phyloP scores from a whole-genome alignment of 768 basidiomycete species.

The Pleurotus platypus region DNA sequence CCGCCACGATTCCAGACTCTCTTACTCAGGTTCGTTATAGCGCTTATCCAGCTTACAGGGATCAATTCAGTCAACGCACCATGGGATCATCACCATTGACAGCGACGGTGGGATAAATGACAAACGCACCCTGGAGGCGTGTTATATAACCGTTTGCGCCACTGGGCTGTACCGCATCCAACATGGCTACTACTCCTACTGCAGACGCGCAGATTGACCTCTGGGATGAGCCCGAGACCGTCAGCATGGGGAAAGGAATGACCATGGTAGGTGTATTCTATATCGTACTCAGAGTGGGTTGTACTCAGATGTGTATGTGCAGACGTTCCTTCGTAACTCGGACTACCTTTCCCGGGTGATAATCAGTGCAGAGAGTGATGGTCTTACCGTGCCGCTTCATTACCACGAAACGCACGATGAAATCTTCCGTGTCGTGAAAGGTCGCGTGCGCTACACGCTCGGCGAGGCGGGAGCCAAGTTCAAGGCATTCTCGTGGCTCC shows the following conservation, averaged over 20 bases:
- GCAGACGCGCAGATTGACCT: neutral
- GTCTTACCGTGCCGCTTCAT: neutral
- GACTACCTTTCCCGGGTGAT: neutral
- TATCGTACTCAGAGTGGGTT: no score
- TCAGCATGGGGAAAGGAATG: neutral
- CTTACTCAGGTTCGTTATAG: no score
- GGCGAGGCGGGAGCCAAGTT: conserved; percentile 2
- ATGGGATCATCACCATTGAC: no score
- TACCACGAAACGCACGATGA: conserved; percentile 2
- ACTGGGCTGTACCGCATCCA: neutral
- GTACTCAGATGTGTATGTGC: neutral
- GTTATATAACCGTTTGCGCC: neutral
- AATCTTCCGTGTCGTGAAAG: conserved; percentile 1
- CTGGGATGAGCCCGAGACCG: conserved; percentile 1
- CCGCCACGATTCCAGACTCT: no score
- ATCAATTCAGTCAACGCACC: no score
- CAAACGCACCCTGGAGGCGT: neutral
- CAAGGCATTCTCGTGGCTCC: neutral
- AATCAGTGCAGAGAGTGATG: neutral
- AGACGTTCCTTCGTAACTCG: conserved; percentile 4
- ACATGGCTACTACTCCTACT: neutral
- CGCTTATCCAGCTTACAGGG: no score
- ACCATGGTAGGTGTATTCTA: neutral
- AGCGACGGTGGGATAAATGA: no score
- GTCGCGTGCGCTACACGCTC: conserved; percentile 3